Percentiles rank a stretch among this genome's conserved stretches.
These are phyloP conservation scores for Ceratocystis smalleyi DNA, from an alignment of 2,329 filamentous ascomycete genomes.

Conservation along the genomic window DNA sequence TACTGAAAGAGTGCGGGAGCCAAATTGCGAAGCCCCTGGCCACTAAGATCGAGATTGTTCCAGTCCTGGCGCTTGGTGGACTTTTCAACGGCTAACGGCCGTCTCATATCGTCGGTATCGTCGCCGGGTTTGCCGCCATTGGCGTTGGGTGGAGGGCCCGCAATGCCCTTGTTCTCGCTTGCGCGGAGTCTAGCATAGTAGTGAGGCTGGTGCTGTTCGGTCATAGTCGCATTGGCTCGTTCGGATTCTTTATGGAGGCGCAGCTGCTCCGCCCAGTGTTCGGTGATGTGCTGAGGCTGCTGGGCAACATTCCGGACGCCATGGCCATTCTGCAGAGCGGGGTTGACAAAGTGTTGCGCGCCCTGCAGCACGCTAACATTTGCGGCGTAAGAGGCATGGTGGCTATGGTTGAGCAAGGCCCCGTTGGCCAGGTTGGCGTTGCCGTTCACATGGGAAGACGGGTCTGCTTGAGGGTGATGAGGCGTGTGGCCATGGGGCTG, in stretches of 20 bases:
- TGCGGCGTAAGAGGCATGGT: slow-evolving; percentile 14
- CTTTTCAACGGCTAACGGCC: slow-evolving; percentile 51
- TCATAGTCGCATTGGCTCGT: slow-evolving; percentile 56
- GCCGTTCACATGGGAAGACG: slow-evolving; percentile 36
- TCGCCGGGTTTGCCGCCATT: slow-evolving; percentile 38
- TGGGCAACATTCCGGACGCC: slow-evolving; percentile 32
- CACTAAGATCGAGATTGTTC: slow-evolving; percentile 86
- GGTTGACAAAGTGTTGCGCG: slow-evolving; percentile 13
- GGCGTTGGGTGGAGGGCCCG: slow-evolving; percentile 31
- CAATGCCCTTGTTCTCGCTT: slow-evolving; percentile 51
- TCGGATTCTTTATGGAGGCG: slow-evolving; percentile 64
- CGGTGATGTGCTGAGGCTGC: slow-evolving; percentile 39
- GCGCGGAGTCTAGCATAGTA: slow-evolving; percentile 60
- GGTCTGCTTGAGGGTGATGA: slow-evolving; percentile 45
- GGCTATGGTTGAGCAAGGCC: slow-evolving; percentile 25
- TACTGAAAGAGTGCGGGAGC: slow-evolving; percentile 71
- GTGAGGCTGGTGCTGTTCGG: slow-evolving; percentile 47
- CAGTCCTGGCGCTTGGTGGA: slow-evolving; percentile 63
- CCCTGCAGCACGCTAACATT: slow-evolving; percentile 11
- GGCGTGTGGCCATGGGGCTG: slow-evolving; percentile 44
- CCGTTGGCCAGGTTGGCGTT: slow-evolving; percentile 32
- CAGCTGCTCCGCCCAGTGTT: slow-evolving; percentile 81
- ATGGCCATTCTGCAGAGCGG: slow-evolving; percentile 41
- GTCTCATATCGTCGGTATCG: slow-evolving; percentile 40
- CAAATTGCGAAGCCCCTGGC: slow-evolving; percentile 80